A percentile compares a stretch with the other conserved stretches of the same genome.
These are phyloP conservation scores for Fusarium sp. DNA, from an alignment of 2,329 filamentous ascomycete genomes.

Conservation along the genomic window DNA sequence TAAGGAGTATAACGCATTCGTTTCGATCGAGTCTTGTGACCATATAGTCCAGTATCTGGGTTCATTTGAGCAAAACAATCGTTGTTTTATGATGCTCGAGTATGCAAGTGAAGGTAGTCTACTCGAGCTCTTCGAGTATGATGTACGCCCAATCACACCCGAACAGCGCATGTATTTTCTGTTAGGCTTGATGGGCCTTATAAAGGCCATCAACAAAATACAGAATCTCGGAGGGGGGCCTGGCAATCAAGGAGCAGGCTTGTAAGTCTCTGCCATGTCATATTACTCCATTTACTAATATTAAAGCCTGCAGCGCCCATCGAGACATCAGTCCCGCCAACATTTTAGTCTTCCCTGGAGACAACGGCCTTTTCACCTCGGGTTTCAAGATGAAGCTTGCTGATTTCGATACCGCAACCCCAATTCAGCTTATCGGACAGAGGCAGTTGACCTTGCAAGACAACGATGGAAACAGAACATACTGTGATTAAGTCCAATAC, in stretches of 20 bases:
- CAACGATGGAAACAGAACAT: constrained; percentile 27
- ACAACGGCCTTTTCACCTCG: neutral
- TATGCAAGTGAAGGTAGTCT: constrained; percentile 22
- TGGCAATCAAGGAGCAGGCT: neutral
- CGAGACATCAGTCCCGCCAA: constrained; percentile 38
- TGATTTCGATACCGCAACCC: constrained; percentile 30
- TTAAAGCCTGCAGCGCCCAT: constrained; percentile 17
- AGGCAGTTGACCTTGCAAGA: neutral
- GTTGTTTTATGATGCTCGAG: constrained; percentile 25
- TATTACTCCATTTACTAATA: too few species aligned
- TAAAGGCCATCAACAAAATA: constrained; percentile 8
- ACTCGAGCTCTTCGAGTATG: constrained; percentile 2
- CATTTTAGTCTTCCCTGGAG: constrained; percentile 19
- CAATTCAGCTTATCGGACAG: neutral
- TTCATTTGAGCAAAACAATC: constrained; percentile 25
- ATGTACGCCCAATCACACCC: neutral
- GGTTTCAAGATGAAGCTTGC: constrained; percentile 27
- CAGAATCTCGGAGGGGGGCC: constrained; percentile 14
- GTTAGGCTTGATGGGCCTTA: constrained; percentile 11
- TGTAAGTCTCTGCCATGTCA: neutral
- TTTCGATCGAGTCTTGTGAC: constrained; percentile 10
- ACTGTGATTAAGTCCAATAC: neutral
- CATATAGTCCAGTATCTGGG: constrained; percentile 31
- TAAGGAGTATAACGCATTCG: constrained; percentile 12
- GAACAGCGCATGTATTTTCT: constrained; percentile 15